These are phyloP conservation scores for Rhododendron kiyosumense DNA, from an alignment of 148 eudicot species.

Conservation along the genomic window DNA sequence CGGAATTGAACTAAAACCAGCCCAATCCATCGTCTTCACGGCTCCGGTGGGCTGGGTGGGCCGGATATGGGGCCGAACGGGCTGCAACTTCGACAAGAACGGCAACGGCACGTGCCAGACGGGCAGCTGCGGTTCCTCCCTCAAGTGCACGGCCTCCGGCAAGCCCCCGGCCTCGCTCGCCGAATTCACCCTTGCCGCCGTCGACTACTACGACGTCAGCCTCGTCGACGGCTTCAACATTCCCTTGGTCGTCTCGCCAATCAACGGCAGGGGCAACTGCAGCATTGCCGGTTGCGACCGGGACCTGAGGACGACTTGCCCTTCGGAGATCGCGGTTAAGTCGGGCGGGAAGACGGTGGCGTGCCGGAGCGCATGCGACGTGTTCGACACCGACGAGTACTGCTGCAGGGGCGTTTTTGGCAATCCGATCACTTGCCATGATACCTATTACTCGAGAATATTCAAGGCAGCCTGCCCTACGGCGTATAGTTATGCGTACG, in stretches of 20 bases:
- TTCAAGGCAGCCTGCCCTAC: slow-evolving; percentile 79
- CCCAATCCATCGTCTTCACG: slow-evolving; percentile 19
- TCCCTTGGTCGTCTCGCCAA: slow-evolving; percentile 50
- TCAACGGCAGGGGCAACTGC: slow-evolving; percentile 61
- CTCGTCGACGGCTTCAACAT: slow-evolving; percentile 91
- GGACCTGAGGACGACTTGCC: slow-evolving; percentile 55
- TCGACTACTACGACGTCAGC: slow-evolving; percentile 83
- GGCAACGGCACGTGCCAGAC: slow-evolving; percentile 20
- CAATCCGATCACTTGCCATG: slow-evolving; percentile 45
- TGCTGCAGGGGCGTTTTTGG: slow-evolving; percentile 70
- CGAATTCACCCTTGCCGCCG: slow-evolving; percentile 60
- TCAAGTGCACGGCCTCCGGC: slow-evolving; percentile 29
- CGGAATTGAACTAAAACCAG: slow-evolving; percentile 14
- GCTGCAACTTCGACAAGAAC: slow-evolving; percentile 18
- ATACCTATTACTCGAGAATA: slow-evolving; percentile 60
- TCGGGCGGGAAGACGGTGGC: slow-evolving; percentile 47
- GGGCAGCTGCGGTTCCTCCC: slow-evolving; percentile 11
- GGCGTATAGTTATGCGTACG: slow-evolving; percentile 82
- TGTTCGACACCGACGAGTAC: slow-evolving; percentile 67
- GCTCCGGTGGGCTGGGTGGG: slow-evolving; percentile 19
- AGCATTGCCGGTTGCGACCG: slow-evolving; percentile 56
- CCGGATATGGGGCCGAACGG: slow-evolving; percentile 21
- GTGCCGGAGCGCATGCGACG: slow-evolving; percentile 86
- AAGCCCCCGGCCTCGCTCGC: slow-evolving; percentile 57
- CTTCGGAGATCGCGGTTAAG: slow-evolving; percentile 52